Evolutionary conservation across 805 yeast genomes (phyloP), one percentile per base, ranked within the genome.

Genomic region (Myxozyma melibiosi): DNA sequence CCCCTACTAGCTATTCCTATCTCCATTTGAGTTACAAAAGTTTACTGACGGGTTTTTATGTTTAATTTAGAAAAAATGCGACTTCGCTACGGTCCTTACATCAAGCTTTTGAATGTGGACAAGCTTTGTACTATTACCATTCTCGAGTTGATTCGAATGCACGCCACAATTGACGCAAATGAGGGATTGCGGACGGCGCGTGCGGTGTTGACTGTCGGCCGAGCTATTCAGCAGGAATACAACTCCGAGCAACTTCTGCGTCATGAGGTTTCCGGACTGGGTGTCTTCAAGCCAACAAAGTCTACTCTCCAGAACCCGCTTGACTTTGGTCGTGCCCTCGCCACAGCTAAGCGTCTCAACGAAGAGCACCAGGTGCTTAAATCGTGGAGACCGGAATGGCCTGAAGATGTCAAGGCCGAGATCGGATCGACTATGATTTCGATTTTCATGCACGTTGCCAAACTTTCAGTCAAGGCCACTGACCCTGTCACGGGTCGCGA

Each of bases 181-280:
- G 90, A 87, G 61, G 97, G 96, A 39, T 84, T 90, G 82, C 79
- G 91, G 65, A 85, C 92, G 0, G 88, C 96, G 0, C 79, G 88
- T 63, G 90, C 95, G 0, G 88, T 90, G 14, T 75, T 86, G 18
- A 78, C 87, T 0, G 90, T 92, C 3, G 96, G 97, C 7, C 83
- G 80, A 63, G 90, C 96, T 11, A 78, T 92, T 22, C 97, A 92
- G 69, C 72, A 84, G 65, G 98, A 94, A 70, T 88, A 85, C 69
- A 81, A 85, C 64, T 80, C 95, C 0, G 90, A 86, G 66, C 78
- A 78, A 63, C 71, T 88, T 45, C 72, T 85, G 57, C 78, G 80
- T 35, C 73, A 81, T 1, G 90, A 55, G n/a, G 45, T 37, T 8
- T 35, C 33, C 16, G 35, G 37, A 9, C 34, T 55, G 7, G 62